phyloP scores from a whole-genome alignment of 2,329 filamentous ascomycete species.

The Ophiocordyceps robertsii region DNA sequence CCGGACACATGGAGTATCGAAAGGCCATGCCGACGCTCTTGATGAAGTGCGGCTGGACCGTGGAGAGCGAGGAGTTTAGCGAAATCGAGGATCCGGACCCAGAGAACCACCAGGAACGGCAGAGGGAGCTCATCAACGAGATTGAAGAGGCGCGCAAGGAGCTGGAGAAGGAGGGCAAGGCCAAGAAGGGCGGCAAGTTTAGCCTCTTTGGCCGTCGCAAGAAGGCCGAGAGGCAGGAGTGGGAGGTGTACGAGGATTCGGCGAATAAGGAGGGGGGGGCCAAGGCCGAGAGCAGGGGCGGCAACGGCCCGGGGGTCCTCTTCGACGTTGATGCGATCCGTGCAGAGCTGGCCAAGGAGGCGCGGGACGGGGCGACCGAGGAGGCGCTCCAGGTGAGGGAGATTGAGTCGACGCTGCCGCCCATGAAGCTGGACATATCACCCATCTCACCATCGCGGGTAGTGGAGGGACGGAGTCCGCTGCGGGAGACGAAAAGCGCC shows the following conservation, averaged over 20 bases:
- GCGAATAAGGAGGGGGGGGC: constrained; percentile 23
- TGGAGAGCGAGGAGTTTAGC: constrained; percentile 84
- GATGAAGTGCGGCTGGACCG: constrained; percentile 77
- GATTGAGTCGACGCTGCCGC: constrained; percentile 75
- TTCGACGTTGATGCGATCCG: constrained; percentile 95
- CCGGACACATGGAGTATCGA: constrained; percentile 94
- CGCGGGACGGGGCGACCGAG: constrained; percentile 34
- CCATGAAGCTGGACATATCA: constrained; percentile 64
- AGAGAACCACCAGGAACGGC: constrained; percentile 75
- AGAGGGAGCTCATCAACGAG: constrained; percentile 88
- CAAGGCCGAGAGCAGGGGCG: constrained; percentile 25
- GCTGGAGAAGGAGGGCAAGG: constrained; percentile 66
- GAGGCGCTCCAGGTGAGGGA: constrained; percentile 55
- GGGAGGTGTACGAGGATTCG: constrained; percentile 83
- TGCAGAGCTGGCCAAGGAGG: constrained; percentile 64
- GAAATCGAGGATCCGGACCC: constrained; percentile 97
- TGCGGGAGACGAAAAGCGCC: constrained; percentile 34
- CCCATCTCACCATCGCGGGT: constrained; percentile 15
- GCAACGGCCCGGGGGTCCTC: constrained; percentile 52
- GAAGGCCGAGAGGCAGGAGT: constrained; percentile 69
- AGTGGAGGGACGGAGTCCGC: constrained; percentile 7
- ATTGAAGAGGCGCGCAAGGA: constrained; percentile 89
- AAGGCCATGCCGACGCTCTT: constrained; percentile 80
- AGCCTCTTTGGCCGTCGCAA: constrained; percentile 75
- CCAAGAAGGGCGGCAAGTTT: constrained; percentile 45